These are phyloP conservation scores for Aspergillus diversus DNA, from an alignment of 495 filamentous ascomycete genomes.

Conservation along the genomic window DNA sequence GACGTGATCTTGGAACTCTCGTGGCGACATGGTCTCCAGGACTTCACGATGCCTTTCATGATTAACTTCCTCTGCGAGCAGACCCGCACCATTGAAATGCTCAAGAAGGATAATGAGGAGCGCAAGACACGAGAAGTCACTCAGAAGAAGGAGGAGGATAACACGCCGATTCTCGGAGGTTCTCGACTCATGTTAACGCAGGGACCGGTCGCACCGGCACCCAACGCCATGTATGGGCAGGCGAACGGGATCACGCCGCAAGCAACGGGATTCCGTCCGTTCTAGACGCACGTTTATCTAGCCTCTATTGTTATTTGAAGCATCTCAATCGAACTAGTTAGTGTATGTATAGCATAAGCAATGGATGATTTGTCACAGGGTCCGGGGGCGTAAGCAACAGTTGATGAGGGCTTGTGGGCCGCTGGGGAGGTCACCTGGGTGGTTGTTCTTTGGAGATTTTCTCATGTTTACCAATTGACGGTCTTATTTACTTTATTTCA, in stretches of 20 bases:
- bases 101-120: constrained; percentile 97
- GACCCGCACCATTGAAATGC: constrained; percentile 75
- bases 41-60: constrained; percentile 99
- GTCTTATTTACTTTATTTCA: constrained; percentile 12
- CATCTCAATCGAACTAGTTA: constrained; percentile 22
- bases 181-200: constrained; percentile 98
- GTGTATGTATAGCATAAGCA: constrained; percentile 48
- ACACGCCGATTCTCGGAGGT: constrained; percentile 88
- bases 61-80: constrained; percentile 96
- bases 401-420: constrained; percentile 1
- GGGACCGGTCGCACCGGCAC: constrained; percentile 62
- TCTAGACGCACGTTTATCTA: constrained; percentile 42
- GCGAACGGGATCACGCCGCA: constrained; percentile 83
- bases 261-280: constrained; percentile 71
- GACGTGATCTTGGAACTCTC: constrained; percentile 93
- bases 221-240: constrained; percentile 67
- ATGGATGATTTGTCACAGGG: constrained; percentile 32
- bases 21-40: constrained; percentile 91
- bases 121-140: constrained; percentile 87
- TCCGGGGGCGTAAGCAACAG: constrained; percentile 4
- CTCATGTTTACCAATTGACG: constrained; percentile 16
- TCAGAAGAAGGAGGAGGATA: constrained; percentile 87
- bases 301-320: constrained; percentile 15
- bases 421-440: constrained; percentile 17
- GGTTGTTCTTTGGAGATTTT: constrained; percentile 16